Evolutionary conservation across 1,284 basidiomycete genomes (phyloP), one percentile per base, ranked within the genome.

Genomic region (Puccinia hordei): DNA sequence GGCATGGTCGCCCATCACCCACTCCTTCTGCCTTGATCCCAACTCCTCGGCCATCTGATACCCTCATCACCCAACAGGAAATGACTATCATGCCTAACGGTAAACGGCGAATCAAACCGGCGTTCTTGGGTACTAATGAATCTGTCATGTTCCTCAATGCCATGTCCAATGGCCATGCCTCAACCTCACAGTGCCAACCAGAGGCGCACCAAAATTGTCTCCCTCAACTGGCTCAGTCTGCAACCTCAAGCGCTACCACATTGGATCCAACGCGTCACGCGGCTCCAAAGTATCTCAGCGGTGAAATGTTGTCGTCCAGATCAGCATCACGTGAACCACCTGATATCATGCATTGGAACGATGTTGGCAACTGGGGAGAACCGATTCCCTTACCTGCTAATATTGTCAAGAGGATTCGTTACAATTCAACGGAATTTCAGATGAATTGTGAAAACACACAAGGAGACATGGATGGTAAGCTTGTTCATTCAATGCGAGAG

Each of bases 21-120:
- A 66, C 68, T 13, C 81, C 27, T 41, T 59, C 72, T 53, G 81
- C 69, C 46, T 81, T 81, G 59, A 82, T 49, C 55, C 82, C 57
- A 66, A 82, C 19, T 59, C 73, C 38, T 53, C 81, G 12, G 76
- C 63, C 33, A 49, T 63, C 49, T 61, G 77, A 69, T 73, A 66
- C 61, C 55, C 78, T 76, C 27, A 53, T 59, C 55, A 81, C 68
- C 51, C 69, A 73, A 27, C 86, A 87, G 79, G 82, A 85, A 53
- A 86, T 86, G 81, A 86, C 86, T 24, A 84, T 85, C 41, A 85
- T 83, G 80, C 82, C 82, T 51, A 84, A 86, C 51, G 90, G 87
- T 76, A 92, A 92, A 86, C 91, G 91, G 84, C 89, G 91, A 71
- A 88, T 89, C 22, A 88, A 88, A 79, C 89, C 92, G 0, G 88